Percentiles rank a stretch among this genome's conserved stretches.
Evolutionary conservation across 1,284 basidiomycete genomes (phyloP).

Genomic region (Malassezia slooffiae): DNA sequence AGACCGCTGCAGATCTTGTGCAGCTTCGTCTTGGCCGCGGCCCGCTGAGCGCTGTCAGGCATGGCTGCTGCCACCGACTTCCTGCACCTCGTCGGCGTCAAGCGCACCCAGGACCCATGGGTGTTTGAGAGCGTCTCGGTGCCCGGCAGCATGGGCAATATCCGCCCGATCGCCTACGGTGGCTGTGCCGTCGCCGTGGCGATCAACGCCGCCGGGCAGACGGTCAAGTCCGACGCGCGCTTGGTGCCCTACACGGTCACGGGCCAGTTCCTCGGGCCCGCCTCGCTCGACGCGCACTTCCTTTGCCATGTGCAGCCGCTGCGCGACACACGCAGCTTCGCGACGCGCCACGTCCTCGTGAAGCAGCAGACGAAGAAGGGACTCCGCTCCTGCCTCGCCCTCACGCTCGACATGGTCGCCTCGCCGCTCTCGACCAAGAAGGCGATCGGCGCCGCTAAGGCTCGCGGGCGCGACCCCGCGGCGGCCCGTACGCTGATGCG

Average conservation of each 20-base stretch:
- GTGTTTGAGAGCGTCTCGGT: conserved; percentile 21
- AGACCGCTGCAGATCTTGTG: too few relatives aligned
- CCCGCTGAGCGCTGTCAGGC: too few relatives aligned
- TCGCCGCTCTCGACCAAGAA: conserved; percentile 17
- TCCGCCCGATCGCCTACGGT: conserved; percentile 34
- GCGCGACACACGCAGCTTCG: conserved; percentile 31
- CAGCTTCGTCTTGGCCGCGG: too few relatives aligned
- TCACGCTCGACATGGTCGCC: conserved; percentile 27
- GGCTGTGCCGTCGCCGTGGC: conserved; percentile 27
- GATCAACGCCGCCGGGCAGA: conserved; percentile 25
- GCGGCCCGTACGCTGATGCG: conserved; percentile 7
- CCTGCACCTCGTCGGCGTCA: conserved; percentile 24
- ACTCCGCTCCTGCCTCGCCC: conserved; percentile 19
- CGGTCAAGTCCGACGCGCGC: conserved; percentile 16
- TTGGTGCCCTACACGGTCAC: conserved; percentile 30
- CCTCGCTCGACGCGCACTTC: conserved; percentile 19
- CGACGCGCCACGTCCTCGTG: conserved; percentile 24
- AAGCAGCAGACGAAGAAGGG: conserved; percentile 21
- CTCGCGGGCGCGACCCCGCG: not conserved
- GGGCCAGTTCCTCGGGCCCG: conserved; percentile 32
- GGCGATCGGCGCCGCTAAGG: not conserved
- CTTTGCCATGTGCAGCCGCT: conserved; percentile 20
- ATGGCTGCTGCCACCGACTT: conserved; percentile 9
- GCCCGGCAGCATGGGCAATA: conserved; percentile 30
- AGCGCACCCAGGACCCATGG: conserved; percentile 15